Evolutionary conservation across 345 rosid genomes (phyloP), one percentile per base, ranked within the genome.

Genomic region (Microcos paniculata): DNA sequence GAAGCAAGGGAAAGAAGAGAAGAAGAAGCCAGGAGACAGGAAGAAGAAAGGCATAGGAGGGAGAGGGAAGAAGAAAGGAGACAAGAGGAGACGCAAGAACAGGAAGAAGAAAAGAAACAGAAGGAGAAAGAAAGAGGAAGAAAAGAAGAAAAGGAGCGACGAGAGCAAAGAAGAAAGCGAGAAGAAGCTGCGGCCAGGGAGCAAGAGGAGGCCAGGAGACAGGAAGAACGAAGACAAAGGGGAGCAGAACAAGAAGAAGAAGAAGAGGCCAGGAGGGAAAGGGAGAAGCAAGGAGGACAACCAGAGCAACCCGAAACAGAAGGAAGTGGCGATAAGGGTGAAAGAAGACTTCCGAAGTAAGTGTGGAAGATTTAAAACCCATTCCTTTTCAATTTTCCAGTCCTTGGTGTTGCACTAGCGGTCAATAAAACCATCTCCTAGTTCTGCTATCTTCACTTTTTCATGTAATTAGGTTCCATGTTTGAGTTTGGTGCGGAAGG

Each of bases 191-290:
- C 21, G 3, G 40, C 43, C 6, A 56, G 48, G 11, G 12, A 42
- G 12, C 31, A 62, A 31, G 77, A 58, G 26, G 74, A 24, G 63
- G 63, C 69, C 28, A 42, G 48, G 19, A 70, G 43, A 52, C 24
- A 52, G 57, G 57, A 52, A 35, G 56, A 63, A 24, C 73, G 35
- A 4, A 52, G 57, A n/a, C 57, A 52, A 52, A 52, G 51, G 23
- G 52, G 19, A 69, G 71, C 38, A 52, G 28, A 64, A 35, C 46
- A 9, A 63, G 30, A 46, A 35, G 55, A 61, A n/a, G n/a, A n/a
- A 48, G 21, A 62, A 62, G 58, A 67, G 49, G 48, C 74, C 52
- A 62, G 31, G 52, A 55, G 62, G 23, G 64, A 40, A n/a, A 23
- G 26, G 42, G 26, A 57, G 9, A 55, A 15, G 63, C 16, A 24